A percentile compares a stretch with the other conserved stretches of the same genome.
Conservation (phyloP, 768 basidiomycete species). For the Clathrus columnatus region DNA sequence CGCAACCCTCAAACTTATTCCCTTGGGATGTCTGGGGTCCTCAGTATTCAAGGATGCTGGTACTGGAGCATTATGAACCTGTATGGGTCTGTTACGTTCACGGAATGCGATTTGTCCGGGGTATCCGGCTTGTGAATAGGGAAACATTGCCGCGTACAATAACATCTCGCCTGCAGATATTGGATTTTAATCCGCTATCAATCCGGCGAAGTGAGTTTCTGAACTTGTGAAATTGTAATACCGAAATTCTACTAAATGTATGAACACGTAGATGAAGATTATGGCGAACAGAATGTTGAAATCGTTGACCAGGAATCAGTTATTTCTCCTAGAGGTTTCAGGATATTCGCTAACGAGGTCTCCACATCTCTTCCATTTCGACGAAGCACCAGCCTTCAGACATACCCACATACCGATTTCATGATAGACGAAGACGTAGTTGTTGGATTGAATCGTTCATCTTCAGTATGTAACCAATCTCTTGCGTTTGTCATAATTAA, state of each 20-base stretch:
- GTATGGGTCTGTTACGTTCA: conserved; percentile 55
- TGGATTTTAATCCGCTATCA: conserved; percentile 6
- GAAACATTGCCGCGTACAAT: conserved; percentile 12
- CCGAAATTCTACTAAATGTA: background rate
- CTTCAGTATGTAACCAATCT: background rate
- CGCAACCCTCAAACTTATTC: conserved; percentile 16
- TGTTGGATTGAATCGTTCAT: background rate
- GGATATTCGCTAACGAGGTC: background rate
- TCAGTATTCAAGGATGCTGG: conserved; percentile 34
- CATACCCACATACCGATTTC: background rate
- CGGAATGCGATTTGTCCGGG: conserved; percentile 36
- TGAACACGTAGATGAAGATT: background rate
- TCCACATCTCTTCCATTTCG: background rate
- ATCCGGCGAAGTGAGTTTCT: background rate
- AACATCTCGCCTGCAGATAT: conserved; percentile 42
- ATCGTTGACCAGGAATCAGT: background rate
- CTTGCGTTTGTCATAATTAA: background rate
- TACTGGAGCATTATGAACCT: conserved; percentile 19
- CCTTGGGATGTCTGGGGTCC: conserved; percentile 49
- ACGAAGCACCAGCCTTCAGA: background rate
- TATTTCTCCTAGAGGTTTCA: background rate
- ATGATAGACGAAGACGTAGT: background rate
- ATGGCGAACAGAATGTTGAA: background rate
- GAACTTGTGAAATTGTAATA: background rate
- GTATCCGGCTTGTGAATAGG: conserved; percentile 11